Conservation (phyloP, 139 green algal species). For the Chlorella ohadii region DNA sequence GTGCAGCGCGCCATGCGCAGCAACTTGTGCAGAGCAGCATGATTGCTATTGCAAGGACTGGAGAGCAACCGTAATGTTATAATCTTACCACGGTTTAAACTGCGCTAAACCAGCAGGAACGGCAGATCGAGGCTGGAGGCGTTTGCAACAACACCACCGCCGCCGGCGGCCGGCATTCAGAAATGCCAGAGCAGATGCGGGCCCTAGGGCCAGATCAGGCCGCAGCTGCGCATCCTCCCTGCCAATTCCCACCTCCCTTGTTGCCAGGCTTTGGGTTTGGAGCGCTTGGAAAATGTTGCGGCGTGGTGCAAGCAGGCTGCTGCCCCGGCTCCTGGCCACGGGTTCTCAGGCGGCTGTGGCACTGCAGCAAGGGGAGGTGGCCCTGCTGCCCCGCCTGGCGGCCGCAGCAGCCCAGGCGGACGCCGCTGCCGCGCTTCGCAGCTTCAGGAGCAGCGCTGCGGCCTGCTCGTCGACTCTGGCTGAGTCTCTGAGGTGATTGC, state of each 20-base stretch:
- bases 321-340: neutral
- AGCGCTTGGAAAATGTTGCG: neutral
- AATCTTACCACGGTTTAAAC: too few species aligned
- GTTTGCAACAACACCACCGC: too few species aligned
- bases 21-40: too few species aligned
- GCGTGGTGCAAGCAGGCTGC: neutral
- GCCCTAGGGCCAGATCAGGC: too few species aligned
- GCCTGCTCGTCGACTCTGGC: neutral
- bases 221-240: too few species aligned
- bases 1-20: too few species aligned
- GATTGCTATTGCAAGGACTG: too few species aligned
- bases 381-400: neutral
- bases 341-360: neutral
- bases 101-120: too few species aligned
- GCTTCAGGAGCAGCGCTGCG: slow-evolving; percentile 12
- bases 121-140: too few species aligned
- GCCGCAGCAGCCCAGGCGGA: neutral
- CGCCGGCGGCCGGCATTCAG: too few species aligned
- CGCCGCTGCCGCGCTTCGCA: neutral
- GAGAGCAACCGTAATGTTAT: too few species aligned
- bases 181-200: too few species aligned
- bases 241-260: neutral
- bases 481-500: slow-evolving; percentile 4
- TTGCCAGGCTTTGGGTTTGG: neutral
- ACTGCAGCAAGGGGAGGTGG: neutral